A percentile compares a stretch with the other conserved stretches of the same genome.
Conservation (phyloP, 345 rosid genomes). For the Cardiospermum halicacabum region DNA sequence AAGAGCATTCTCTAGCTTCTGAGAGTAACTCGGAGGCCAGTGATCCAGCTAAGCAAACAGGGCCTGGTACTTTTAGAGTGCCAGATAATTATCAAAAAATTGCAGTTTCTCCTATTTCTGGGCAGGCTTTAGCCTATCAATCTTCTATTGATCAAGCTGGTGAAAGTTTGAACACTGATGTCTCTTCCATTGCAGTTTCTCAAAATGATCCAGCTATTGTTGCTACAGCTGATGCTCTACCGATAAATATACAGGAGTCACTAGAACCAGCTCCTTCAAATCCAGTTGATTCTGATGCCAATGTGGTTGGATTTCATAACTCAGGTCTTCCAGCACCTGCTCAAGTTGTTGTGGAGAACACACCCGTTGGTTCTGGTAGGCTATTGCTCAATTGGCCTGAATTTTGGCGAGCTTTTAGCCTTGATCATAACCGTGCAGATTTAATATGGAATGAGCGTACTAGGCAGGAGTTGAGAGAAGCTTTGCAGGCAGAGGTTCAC, state of each 20-base stretch:
- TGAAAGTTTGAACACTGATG: conserved; percentile 41
- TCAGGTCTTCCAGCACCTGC: conserved; percentile 89
- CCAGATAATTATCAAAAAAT: conserved; percentile 47
- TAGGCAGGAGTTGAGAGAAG: conserved; percentile 95
- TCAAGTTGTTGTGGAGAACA: conserved; percentile 89
- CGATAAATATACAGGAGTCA: conserved; percentile 34
- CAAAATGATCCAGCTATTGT: conserved; percentile 43
- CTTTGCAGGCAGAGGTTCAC: conserved; percentile 96
- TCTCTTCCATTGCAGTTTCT: conserved; percentile 35
- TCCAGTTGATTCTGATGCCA: conserved; percentile 43
- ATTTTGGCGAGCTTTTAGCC: conserved; percentile 98
- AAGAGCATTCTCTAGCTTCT: conserved; percentile 52
- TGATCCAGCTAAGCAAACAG: conserved; percentile 45
- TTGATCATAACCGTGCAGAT: conserved; percentile 99
- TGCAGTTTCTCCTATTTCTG: conserved; percentile 40
- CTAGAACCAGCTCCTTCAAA: conserved; percentile 44
- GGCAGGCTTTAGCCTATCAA: conserved; percentile 33
- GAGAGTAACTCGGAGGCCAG: conserved; percentile 50
- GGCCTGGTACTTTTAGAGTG: conserved; percentile 36
- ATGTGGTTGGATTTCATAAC: conserved; percentile 37
- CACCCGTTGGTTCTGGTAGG: conserved; percentile 94
- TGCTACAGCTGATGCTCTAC: conserved; percentile 38
- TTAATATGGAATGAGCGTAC: conserved; percentile 99
- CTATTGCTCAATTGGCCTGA: conserved; percentile 93
- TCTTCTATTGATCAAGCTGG: conserved; percentile 33